Percentiles rank a stretch among this genome's conserved stretches.
phyloP scores from a whole-genome alignment of 768 basidiomycete species.

The Termitomyces sp. region DNA sequence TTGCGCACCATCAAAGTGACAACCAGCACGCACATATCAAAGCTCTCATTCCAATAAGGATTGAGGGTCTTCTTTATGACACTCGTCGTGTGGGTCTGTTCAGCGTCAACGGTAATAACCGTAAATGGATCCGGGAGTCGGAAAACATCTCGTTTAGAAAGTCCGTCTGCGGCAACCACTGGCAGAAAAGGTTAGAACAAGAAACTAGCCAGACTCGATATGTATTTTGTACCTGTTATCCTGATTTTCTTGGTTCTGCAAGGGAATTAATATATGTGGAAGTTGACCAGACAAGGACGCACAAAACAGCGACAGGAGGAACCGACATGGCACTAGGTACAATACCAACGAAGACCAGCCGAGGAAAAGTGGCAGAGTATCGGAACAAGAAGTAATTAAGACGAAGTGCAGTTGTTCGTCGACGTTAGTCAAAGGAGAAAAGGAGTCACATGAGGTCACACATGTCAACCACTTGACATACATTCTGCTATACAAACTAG shows the following conservation, averaged over 20 bases:
- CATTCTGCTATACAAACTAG: background rate
- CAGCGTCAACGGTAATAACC: slow-evolving; percentile 96
- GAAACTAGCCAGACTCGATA: background rate
- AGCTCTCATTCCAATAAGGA: slow-evolving; percentile 97
- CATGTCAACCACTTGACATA: background rate
- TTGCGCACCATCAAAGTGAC: background rate
- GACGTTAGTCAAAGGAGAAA: slow-evolving; percentile 1
- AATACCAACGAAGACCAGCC: background rate
- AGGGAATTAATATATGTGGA: background rate
- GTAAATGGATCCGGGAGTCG: slow-evolving; percentile 97
- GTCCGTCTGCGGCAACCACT: slow-evolving; percentile 95
- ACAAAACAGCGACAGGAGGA: slow-evolving; percentile 40
- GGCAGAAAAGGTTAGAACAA: slow-evolving; percentile 6
- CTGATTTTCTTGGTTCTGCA: slow-evolving; percentile 67
- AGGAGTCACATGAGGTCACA: slow-evolving; percentile 12
- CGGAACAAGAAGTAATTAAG: background rate
- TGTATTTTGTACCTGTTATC: slow-evolving; percentile 52
- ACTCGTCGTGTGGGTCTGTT: slow-evolving; percentile 94
- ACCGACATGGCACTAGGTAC: slow-evolving; percentile 33
- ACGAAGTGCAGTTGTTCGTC: slow-evolving; percentile 3
- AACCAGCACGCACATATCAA: slow-evolving; percentile 73
- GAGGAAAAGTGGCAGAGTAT: background rate
- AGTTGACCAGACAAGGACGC: slow-evolving; percentile 15
- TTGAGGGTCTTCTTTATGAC: slow-evolving; percentile 95
- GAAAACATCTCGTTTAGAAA: slow-evolving; percentile 93